phyloP scores from a whole-genome alignment of 495 filamentous ascomycete genomes.

The Penicillium fimorum region DNA sequence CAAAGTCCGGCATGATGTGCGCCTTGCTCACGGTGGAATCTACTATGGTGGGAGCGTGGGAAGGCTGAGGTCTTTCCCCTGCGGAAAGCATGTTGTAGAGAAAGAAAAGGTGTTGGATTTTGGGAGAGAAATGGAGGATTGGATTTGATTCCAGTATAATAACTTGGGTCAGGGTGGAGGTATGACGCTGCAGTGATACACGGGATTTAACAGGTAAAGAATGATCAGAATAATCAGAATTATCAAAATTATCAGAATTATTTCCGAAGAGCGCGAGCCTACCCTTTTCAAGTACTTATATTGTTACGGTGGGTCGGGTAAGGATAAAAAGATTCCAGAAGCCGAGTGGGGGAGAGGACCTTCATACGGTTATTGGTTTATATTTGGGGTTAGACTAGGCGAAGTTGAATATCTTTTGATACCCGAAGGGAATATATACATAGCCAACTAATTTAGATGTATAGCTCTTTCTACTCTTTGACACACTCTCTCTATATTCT shows the following conservation, averaged over 20 bases:
- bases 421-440: too few species aligned
- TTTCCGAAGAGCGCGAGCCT: not conserved
- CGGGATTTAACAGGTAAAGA: constrained; percentile 4
- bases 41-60: constrained; percentile 23
- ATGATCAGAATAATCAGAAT: not conserved
- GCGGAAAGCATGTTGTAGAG: constrained; percentile 46
- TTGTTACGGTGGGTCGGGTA: constrained; percentile 35
- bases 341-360: constrained; percentile 27
- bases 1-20: constrained; percentile 23
- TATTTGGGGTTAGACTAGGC: not conserved
- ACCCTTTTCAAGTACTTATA: constrained; percentile 18
- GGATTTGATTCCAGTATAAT: constrained; percentile 11
- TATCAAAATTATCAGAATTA: not conserved
- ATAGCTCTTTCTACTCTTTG: too few species aligned
- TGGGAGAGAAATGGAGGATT: not conserved
- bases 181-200: constrained; percentile 22
- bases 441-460: too few species aligned
- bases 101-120: constrained; percentile 7
- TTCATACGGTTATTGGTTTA: constrained; percentile 14
- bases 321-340: constrained; percentile 21
- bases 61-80: constrained; percentile 38
- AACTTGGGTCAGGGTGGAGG: constrained; percentile 14
- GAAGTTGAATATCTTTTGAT: not conserved
- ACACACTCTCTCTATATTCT: too few species aligned
- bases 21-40: constrained; percentile 25